These are phyloP conservation scores for Pythium angustatum DNA, from an alignment of 352 stramenopile species.

Conservation along the genomic window DNA sequence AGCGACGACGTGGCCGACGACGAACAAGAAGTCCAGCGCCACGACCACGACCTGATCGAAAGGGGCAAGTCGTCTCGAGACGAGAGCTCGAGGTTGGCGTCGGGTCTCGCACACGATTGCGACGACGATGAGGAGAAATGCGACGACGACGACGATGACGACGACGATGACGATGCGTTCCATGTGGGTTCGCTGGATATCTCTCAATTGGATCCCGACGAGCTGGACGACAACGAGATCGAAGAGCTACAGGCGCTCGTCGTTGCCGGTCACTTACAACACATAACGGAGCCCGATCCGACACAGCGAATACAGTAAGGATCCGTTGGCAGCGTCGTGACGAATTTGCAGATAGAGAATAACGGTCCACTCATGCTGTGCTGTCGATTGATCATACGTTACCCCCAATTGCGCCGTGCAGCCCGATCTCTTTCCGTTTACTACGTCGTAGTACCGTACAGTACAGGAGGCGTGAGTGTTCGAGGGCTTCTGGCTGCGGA, in stretches of 20 bases:
- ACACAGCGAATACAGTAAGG: constrained; percentile 15
- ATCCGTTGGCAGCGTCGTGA: too few species aligned
- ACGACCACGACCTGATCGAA: neutral
- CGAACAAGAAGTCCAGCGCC: constrained; percentile 1
- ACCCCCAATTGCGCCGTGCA: too few species aligned
- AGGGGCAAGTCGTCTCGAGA: too few species aligned
- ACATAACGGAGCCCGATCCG: neutral
- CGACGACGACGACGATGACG: neutral
- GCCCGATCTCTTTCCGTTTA: too few species aligned
- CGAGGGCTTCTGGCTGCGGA: too few species aligned
- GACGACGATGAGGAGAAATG: neutral
- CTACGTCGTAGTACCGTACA: too few species aligned
- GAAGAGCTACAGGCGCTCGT: constrained; percentile 20
- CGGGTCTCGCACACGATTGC: too few species aligned
- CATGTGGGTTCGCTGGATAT: constrained; percentile 8
- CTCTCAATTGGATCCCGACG: constrained; percentile 11
- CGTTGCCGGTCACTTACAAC: constrained; percentile 11
- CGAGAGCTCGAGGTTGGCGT: neutral
- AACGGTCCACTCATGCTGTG: too few species aligned
- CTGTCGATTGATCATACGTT: too few species aligned
- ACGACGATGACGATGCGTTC: constrained; percentile 9
- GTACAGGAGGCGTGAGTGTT: too few species aligned
- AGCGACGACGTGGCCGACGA: constrained; percentile 12
- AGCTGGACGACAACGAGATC: constrained; percentile 22
- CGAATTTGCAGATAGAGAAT: too few species aligned